phyloP scores from a whole-genome alignment of 345 rosid genomes.

The Erysimum cheiranthoides region DNA sequence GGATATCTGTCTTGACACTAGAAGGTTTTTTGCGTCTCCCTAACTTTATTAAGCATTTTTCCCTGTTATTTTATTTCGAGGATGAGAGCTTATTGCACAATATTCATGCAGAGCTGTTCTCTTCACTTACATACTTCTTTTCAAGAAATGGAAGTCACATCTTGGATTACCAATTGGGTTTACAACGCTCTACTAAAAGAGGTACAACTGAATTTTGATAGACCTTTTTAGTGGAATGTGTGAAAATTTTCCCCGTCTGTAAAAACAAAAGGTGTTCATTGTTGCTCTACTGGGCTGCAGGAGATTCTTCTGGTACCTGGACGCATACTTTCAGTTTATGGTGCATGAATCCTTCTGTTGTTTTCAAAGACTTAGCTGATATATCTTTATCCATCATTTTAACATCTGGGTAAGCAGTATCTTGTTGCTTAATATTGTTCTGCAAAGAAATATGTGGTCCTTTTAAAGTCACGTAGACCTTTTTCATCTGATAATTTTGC shows the following conservation, averaged over 20 bases:
- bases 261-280: slow-evolving; percentile 31
- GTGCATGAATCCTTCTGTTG: slow-evolving; percentile 99
- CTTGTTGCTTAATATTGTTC: slow-evolving; percentile 14
- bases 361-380: slow-evolving; percentile 82
- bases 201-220: slow-evolving; percentile 59
- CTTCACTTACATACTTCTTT: slow-evolving; percentile 91
- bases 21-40: slow-evolving; percentile 63
- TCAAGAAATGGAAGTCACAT: slow-evolving; percentile 77
- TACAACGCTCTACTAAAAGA: slow-evolving; percentile 67
- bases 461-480: slow-evolving; percentile 14
- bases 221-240: slow-evolving; percentile 1
- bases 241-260: slow-evolving; percentile 9
- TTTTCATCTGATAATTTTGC: not conserved
- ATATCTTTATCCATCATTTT: slow-evolving; percentile 87
- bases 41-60: slow-evolving; percentile 27
- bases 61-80: slow-evolving; percentile 26
- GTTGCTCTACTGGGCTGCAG: slow-evolving; percentile 50
- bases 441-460: slow-evolving; percentile 20
- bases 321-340: slow-evolving; percentile 78
- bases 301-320: slow-evolving; percentile 62
- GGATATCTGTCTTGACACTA: slow-evolving; percentile 71
- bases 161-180: slow-evolving; percentile 79
- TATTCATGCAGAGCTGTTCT: slow-evolving; percentile 68
- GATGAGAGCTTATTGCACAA: slow-evolving; percentile 35
- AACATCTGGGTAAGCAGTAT: slow-evolving; percentile 86